These are phyloP conservation scores for Blepharisma stoltei DNA, from an alignment of 73 alveolate species.

Conservation along the genomic window DNA sequence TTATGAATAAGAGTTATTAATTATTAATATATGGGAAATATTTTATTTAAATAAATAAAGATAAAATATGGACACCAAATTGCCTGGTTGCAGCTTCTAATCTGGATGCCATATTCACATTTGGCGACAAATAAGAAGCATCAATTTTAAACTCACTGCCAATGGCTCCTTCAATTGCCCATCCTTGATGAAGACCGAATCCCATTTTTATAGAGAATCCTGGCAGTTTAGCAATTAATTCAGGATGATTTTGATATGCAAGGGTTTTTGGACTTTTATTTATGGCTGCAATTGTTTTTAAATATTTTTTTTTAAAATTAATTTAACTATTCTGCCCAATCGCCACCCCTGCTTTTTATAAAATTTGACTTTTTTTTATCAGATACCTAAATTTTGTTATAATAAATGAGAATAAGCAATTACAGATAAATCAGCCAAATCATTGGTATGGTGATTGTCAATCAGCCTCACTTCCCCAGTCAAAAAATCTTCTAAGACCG, in stretches of 20 bases:
- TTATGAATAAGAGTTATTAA: too few species aligned
- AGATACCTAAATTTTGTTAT: too few species aligned
- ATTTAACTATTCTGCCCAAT: too few species aligned
- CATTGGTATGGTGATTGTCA: constrained; percentile 51
- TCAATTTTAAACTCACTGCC: constrained; percentile 80
- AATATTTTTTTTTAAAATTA: too few species aligned
- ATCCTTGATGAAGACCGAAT: constrained; percentile 88
- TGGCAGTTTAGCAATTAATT: constrained; percentile 61
- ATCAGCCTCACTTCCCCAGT: background rate
- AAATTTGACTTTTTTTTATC: too few species aligned
- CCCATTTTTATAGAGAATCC: constrained; percentile 78
- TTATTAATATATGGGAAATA: too few species aligned
- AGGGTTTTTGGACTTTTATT: constrained; percentile 68
- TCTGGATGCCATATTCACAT: constrained; percentile 79
- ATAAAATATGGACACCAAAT: constrained; percentile 63
- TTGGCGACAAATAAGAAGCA: constrained; percentile 75
- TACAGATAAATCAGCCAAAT: constrained; percentile 88
- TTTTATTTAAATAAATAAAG: too few species aligned
- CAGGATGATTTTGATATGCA: constrained; percentile 56
- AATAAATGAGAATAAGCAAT: too few species aligned
- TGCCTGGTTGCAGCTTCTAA: constrained; percentile 82
- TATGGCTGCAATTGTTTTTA: constrained; percentile 79
- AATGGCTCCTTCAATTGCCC: constrained; percentile 95
- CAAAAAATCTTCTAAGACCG: constrained; percentile 22
- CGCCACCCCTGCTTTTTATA: too few species aligned